Conservation (phyloP, 176 grass and related monocot genomes). For the Cymbopogon citratus region DNA sequence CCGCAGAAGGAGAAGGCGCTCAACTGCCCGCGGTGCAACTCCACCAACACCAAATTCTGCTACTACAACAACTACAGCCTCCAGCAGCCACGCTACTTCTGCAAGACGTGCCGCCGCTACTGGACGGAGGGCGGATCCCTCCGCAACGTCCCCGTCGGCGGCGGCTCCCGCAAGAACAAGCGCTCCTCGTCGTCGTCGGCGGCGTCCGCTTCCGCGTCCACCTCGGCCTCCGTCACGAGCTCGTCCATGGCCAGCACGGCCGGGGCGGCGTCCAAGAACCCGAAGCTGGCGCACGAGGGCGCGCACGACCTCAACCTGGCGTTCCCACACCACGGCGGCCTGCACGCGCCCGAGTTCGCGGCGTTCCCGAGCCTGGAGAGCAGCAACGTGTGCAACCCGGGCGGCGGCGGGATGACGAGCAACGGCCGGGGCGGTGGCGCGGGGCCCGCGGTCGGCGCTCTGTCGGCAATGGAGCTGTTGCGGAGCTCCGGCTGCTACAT, state of each 20-base stretch:
- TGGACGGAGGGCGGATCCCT: conserved; percentile 95
- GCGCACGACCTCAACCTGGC: conserved; percentile 80
- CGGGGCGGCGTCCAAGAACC: conserved; percentile 32
- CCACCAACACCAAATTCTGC: conserved; percentile 97
- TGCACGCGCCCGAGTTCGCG: conserved; percentile 41
- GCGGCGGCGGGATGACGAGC: not conserved
- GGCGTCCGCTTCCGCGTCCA: not conserved
- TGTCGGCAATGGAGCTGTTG: conserved; percentile 90
- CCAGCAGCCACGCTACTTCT: conserved; percentile 94
- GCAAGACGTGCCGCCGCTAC: conserved; percentile 94
- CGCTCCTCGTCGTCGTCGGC: conserved; percentile 44
- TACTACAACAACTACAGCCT: conserved; percentile 99
- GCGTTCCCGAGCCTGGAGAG: conserved; percentile 75
- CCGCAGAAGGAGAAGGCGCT: conserved; percentile 88
- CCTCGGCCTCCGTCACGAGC: conserved; percentile 20
- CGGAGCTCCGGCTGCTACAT: conserved; percentile 62
- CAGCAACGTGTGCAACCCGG: conserved; percentile 38
- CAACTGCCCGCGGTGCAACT: conserved; percentile 95
- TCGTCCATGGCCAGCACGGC: conserved; percentile 26
- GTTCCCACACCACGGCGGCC: conserved; percentile 52
- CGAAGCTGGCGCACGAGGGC: conserved; percentile 54
- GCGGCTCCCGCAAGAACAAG: conserved; percentile 96
- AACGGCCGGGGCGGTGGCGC: conserved; percentile 20
- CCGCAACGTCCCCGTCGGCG: conserved; percentile 87
- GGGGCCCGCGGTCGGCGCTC: conserved; percentile 31